Conservation (phyloP, 2,329 filamentous ascomycete genomes). For the Ophiostoma ips region DNA sequence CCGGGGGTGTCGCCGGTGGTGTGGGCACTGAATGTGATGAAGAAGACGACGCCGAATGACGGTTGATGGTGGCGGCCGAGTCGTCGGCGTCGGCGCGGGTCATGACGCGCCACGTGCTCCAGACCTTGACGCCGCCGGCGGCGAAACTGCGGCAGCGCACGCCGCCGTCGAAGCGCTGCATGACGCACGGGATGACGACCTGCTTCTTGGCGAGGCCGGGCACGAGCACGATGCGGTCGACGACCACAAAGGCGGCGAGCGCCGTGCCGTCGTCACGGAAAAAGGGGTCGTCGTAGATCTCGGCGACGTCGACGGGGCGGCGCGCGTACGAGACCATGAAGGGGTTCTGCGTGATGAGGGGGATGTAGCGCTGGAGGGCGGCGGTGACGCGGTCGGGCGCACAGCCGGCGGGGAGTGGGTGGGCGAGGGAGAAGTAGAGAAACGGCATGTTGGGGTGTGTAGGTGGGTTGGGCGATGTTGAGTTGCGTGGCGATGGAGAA, state of each 20-base stretch:
- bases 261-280: slow-evolving; percentile 23
- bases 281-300: slow-evolving; percentile 27
- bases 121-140: slow-evolving; percentile 28
- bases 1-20: background rate
- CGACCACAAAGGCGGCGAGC: slow-evolving; percentile 20
- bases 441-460: slow-evolving; percentile 19
- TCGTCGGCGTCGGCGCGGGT: slow-evolving; percentile 10
- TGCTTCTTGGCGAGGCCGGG: slow-evolving; percentile 27
- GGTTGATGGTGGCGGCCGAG: background rate
- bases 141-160: slow-evolving; percentile 30
- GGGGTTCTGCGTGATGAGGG: slow-evolving; percentile 28
- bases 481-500: too few species aligned
- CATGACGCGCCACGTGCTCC: slow-evolving; percentile 24
- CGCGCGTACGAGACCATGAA: slow-evolving; percentile 24
- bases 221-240: slow-evolving; percentile 25
- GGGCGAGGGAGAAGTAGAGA: slow-evolving; percentile 24
- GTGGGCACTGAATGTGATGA: background rate
- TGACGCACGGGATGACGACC: slow-evolving; percentile 28
- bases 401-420: slow-evolving; percentile 28
- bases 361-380: slow-evolving; percentile 26
- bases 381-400: slow-evolving; percentile 25
- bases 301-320: slow-evolving; percentile 20
- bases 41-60: background rate
- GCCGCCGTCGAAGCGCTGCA: slow-evolving; percentile 28
- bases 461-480: too few species aligned